These are phyloP conservation scores for Paracorniculantispora psalliotae DNA, from an alignment of 2,329 filamentous ascomycete species.

Conservation along the genomic window DNA sequence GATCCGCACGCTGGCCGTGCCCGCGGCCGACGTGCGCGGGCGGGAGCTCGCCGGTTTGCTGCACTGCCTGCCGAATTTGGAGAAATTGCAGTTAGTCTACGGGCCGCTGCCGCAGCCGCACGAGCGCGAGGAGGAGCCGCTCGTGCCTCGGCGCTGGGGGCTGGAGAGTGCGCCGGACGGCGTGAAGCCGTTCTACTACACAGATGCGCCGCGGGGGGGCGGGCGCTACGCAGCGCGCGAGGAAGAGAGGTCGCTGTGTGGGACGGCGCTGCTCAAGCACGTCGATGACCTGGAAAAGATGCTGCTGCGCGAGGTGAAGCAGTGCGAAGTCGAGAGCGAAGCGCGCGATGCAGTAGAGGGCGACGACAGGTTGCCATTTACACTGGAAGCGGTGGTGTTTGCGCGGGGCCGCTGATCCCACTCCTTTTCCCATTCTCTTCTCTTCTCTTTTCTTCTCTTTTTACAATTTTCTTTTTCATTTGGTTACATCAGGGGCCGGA, in stretches of 20 bases:
- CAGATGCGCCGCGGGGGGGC: not conserved
- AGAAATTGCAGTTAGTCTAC: not conserved
- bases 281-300: not conserved
- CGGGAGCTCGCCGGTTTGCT: not conserved
- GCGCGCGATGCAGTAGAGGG: not conserved
- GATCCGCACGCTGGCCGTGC: not conserved
- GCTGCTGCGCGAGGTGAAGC: not conserved
- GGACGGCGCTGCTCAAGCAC: not conserved
- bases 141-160: conserved; percentile 1
- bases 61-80: conserved; percentile 2
- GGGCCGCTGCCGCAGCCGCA: conserved; percentile 1
- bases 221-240: not conserved
- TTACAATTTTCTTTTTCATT: not conserved
- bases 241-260: not conserved
- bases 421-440: not conserved
- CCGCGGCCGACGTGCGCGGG: not conserved
- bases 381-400: not conserved
- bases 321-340: conserved; percentile 6
- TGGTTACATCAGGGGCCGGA: not conserved
- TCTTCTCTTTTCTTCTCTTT: not conserved
- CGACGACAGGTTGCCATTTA: not conserved
- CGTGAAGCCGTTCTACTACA: not conserved
- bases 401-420: not conserved
- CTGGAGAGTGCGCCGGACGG: not conserved
- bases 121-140: conserved; percentile 6